phyloP scores from a whole-genome alignment of 805 yeast species.

The Candida saitoana region DNA sequence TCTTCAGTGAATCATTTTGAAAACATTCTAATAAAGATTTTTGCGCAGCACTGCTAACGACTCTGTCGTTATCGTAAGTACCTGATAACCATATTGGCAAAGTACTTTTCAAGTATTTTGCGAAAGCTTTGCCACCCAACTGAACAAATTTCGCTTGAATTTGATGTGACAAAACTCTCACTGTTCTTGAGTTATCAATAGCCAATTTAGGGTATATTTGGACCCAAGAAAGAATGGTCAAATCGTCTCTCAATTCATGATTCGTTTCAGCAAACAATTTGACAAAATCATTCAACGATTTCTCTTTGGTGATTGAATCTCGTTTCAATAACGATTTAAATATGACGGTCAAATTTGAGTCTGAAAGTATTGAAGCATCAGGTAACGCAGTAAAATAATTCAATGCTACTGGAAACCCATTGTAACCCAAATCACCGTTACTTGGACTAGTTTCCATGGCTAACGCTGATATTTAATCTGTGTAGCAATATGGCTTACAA shows the following conservation, averaged over 20 bases:
- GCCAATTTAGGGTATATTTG: constrained; percentile 80
- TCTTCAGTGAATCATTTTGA: constrained; percentile 46
- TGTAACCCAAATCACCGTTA: constrained; percentile 25
- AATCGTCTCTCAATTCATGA: constrained; percentile 39
- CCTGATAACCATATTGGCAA: constrained; percentile 76
- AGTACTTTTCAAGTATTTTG: constrained; percentile 65
- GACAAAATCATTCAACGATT: constrained; percentile 55
- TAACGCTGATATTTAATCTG: background rate
- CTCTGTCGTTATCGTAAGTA: constrained; percentile 61
- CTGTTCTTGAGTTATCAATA: constrained; percentile 62
- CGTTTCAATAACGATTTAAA: constrained; percentile 75
- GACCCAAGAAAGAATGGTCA: constrained; percentile 62
- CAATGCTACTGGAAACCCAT: constrained; percentile 53
- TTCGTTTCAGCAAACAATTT: constrained; percentile 28
- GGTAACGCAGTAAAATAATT: constrained; percentile 78
- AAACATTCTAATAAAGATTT: constrained; percentile 52
- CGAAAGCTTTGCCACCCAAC: constrained; percentile 52
- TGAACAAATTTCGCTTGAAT: constrained; percentile 48
- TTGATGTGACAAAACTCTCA: constrained; percentile 60
- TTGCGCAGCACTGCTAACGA: constrained; percentile 50
- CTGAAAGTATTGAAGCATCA: constrained; percentile 36
- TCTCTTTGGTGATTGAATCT: constrained; percentile 82
- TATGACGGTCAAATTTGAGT: constrained; percentile 54
- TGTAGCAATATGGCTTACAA: background rate
- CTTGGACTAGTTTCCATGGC: constrained; percentile 1